phyloP scores from a whole-genome alignment of 2,329 filamentous ascomycete genomes.

The Sarocladiaceae sp. region DNA sequence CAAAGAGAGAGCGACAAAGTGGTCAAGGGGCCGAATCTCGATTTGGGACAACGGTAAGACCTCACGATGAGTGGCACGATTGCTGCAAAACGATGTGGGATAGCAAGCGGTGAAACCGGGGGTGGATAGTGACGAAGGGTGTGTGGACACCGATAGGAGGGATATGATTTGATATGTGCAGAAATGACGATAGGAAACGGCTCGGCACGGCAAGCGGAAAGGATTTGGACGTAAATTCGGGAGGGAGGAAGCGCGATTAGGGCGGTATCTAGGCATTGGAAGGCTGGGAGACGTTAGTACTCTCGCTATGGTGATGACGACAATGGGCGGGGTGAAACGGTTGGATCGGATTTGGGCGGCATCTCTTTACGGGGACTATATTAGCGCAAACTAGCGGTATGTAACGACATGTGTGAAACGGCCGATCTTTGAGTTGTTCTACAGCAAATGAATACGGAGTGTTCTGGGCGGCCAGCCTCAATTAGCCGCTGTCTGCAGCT shows the following conservation, averaged over 20 bases:
- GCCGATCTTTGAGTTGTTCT: neutral
- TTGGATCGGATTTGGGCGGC: neutral
- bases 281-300: neutral
- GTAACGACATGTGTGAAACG: constrained; percentile 6
- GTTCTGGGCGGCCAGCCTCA: too few species aligned
- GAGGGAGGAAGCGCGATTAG: neutral
- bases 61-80: constrained; percentile 9
- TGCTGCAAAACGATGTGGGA: neutral
- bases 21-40: constrained; percentile 1
- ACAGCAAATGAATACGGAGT: too few species aligned
- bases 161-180: constrained; percentile 1
- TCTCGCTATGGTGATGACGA: neutral
- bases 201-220: constrained; percentile 8
- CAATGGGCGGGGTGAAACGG: neutral
- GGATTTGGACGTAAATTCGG: neutral
- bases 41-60: neutral
- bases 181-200: neutral
- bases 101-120: constrained; percentile 3
- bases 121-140: neutral
- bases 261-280: neutral
- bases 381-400: constrained; percentile 4
- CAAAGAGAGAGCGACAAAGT: neutral
- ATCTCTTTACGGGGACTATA: neutral
- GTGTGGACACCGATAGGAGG: neutral
- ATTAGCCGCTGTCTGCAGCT: too few species aligned